Evolutionary conservation across 108 stramenopile species (phyloP), one percentile per base, ranked within the genome.

Genomic region (Fragilaria crotonensis): DNA sequence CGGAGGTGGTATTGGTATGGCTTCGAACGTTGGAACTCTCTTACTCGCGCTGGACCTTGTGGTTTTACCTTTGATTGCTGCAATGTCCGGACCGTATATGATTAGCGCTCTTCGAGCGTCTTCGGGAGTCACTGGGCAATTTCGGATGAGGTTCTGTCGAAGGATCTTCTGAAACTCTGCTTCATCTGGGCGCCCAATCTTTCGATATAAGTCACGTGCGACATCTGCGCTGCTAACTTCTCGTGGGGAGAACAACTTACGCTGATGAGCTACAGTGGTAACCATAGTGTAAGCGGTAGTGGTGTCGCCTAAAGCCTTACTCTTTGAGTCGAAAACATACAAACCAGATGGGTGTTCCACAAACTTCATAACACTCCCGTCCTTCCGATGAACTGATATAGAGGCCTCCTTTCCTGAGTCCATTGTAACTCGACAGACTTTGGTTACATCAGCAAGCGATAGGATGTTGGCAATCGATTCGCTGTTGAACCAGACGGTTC

Each of bases 381-480:
- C 17, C 47, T 29, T 2, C 25, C 4, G 4, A 48, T 5, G 7
- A 41, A 14, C 7, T 41, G 36, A 41, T 7, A 7, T 41, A 11
- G 36, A 41, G 18, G 59, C 33, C n/a, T 60, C 59, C 52, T 25
- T 4, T 3, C 7, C 14, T 25, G 30, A 22, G 33, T 20, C 3
- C 23, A 48, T 5, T 33, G 28, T n/a, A n/a, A n/a, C n/a, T 20
- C n/a, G 25, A n/a, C 33, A 27, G 3, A 14, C 5, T 14, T 4
- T 25, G 19, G 23, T 48, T 26, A 20, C 46, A 3, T 33, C 4
- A 2, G 59, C 50, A 18, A 60, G 47, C 25, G 36, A 41, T 41
- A 41, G 7, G 14, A 60, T 60, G 22, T 60, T 60, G 5, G 59
- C 59, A 26, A 60, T 25, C 3, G 59, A 60, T 4, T 54, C 48